Evolutionary conservation across 2,329 filamentous ascomycete species (phyloP).

Genomic region (Beauveria caledonica): DNA sequence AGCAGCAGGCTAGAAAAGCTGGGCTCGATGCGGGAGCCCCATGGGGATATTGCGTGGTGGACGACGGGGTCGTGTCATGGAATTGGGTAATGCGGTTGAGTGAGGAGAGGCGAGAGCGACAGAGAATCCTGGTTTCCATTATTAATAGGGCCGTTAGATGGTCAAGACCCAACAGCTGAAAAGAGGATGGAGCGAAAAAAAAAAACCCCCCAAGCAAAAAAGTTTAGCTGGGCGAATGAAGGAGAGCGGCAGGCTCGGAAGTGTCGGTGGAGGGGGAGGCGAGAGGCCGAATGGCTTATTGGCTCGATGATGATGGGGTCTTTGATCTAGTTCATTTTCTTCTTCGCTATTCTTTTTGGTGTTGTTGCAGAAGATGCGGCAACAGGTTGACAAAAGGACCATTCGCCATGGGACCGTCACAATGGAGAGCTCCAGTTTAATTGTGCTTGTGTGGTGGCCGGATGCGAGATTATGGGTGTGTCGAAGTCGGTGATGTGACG

Average conservation of each 20-base stretch:
- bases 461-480: neutral
- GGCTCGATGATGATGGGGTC: neutral
- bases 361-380: neutral
- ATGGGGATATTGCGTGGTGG: neutral
- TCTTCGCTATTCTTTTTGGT: neutral
- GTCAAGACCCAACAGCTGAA: neutral
- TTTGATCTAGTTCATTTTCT: neutral
- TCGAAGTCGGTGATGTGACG: neutral
- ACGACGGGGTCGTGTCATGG: neutral
- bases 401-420: neutral
- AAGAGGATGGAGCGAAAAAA: neutral
- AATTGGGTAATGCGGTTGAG: neutral
- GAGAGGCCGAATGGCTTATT: neutral
- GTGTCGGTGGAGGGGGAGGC: neutral
- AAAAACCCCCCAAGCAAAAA: neutral
- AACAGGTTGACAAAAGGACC: neutral
- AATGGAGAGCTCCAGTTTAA: neutral
- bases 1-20: neutral
- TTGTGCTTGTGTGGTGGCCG: neutral
- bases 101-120: neutral
- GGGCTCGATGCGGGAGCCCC: constrained; percentile 1
- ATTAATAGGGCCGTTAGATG: neutral
- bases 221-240: neutral
- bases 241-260: neutral
- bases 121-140: neutral